Evolutionary conservation across 75 land plant genomes (phyloP).

Genomic region (Adiantum capillusveneris): DNA sequence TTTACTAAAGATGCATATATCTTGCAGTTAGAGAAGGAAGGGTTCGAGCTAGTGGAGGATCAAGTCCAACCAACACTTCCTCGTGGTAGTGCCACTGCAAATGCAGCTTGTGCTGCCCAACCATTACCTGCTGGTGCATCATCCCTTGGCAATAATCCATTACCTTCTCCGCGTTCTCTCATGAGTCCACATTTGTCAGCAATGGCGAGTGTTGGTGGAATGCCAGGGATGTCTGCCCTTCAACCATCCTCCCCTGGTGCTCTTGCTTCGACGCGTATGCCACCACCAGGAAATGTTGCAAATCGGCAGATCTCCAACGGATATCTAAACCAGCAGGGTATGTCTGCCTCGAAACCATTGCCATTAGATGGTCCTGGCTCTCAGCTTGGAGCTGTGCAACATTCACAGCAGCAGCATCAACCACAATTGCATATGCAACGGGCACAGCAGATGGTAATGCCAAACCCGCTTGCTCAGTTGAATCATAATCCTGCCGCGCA

Average conservation of each 20-base stretch:
- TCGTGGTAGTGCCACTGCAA: conserved; percentile 10
- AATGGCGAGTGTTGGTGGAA: conserved; percentile 26
- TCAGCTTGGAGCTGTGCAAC: conserved; percentile 33
- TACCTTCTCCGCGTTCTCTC: conserved; percentile 22
- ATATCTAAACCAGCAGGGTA: conserved; percentile 33
- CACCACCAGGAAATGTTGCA: conserved; percentile 52
- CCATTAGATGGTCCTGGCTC: conserved; percentile 38
- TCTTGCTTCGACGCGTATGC: conserved; percentile 39
- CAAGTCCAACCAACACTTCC: conserved; percentile 37
- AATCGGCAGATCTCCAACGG: conserved; percentile 44
- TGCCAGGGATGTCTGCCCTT: conserved; percentile 16
- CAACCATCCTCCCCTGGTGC: conserved; percentile 29
- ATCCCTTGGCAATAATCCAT: conserved; percentile 40
- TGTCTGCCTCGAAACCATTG: conserved; percentile 36
- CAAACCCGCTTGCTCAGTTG: conserved; percentile 47
- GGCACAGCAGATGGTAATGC: conserved; percentile 32
- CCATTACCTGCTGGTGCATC: conserved; percentile 38
- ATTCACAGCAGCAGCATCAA: conserved; percentile 33
- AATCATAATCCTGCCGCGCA: conserved; percentile 39
- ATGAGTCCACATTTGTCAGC: conserved; percentile 29
- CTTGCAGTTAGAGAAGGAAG: conserved; percentile 65
- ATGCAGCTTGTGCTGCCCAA: conserved; percentile 39
- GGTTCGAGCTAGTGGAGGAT: conserved; percentile 54
- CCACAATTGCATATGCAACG: conserved; percentile 37
- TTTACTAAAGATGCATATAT: conserved; percentile 1